A percentile compares a stretch with the other conserved stretches of the same genome.
Evolutionary conservation across 371 early-diverging fungal species (phyloP).

Genomic region (Mucor mucedo): DNA sequence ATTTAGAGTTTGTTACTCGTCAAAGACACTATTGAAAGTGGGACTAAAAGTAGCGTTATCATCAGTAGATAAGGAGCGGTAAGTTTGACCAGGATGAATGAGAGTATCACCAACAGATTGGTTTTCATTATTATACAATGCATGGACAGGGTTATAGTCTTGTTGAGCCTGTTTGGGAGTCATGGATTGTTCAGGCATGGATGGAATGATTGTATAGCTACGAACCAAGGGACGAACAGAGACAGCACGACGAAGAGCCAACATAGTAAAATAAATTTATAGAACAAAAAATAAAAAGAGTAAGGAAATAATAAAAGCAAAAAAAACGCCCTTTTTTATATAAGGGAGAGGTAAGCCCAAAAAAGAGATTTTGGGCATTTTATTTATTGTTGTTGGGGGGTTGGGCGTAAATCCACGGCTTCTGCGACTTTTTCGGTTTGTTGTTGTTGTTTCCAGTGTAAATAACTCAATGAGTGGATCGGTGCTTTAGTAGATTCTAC

Average conservation of each 20-base stretch:
- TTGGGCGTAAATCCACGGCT: constrained; percentile 3
- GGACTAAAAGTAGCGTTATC: constrained; percentile 19
- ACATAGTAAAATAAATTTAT: background rate
- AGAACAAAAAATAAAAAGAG: background rate
- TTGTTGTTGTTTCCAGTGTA: constrained; percentile 37
- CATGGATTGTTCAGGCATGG: constrained; percentile 4
- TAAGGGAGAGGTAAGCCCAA: too few relatives aligned
- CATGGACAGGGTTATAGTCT: constrained; percentile 18
- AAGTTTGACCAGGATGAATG: constrained; percentile 1
- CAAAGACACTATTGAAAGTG: constrained; percentile 26
- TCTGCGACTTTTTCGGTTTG: constrained; percentile 7
- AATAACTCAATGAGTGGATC: constrained; percentile 41
- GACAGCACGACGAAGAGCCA: constrained; percentile 4
- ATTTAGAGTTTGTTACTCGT: constrained; percentile 11
- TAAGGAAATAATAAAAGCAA: too few relatives aligned
- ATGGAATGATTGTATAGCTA: constrained; percentile 9
- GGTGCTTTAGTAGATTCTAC: constrained; percentile 28
- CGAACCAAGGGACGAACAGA: constrained; percentile 3
- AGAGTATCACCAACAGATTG: constrained; percentile 22
- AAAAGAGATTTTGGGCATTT: background rate
- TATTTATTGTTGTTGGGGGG: constrained; percentile 1
- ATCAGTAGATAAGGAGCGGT: constrained; percentile 14
- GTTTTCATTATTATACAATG: constrained; percentile 29
- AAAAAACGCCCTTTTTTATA: too few relatives aligned
- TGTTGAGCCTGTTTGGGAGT: background rate